phyloP scores from a whole-genome alignment of 352 stramenopile species.

The Globisporangium cystogenes region DNA sequence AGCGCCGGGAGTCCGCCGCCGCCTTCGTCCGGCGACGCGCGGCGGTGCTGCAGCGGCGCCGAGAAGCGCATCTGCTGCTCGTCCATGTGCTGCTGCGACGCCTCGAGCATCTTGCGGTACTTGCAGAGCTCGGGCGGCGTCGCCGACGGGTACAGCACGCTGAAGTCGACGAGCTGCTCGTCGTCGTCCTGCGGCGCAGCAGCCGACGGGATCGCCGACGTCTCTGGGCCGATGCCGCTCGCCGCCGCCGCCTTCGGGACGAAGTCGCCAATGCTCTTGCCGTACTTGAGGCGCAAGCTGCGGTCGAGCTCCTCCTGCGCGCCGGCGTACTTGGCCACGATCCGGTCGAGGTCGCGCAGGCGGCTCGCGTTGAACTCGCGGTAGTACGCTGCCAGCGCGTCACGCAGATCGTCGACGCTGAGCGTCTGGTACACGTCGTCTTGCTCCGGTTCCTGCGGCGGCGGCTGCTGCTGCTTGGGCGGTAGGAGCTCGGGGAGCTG shows the following conservation, averaged over 20 bases:
- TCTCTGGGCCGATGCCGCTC: conserved; percentile 1
- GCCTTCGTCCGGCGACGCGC: conserved; percentile 5
- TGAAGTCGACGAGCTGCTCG: conserved; percentile 56
- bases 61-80: conserved; percentile 80
- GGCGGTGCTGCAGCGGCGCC: conserved; percentile 68
- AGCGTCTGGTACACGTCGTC: conserved; percentile 15
- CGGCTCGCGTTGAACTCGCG: conserved; percentile 46
- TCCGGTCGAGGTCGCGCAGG: conserved; percentile 61
- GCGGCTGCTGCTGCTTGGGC: conserved; percentile 1
- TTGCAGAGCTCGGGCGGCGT: conserved; percentile 26
- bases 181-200: conserved; percentile 8
- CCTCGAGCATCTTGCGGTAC: conserved; percentile 76
- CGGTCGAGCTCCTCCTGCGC: conserved; percentile 58
- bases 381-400: conserved; percentile 52
- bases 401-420: conserved; percentile 26
- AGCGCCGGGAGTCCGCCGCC: conserved; percentile 41
- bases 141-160: conserved; percentile 58
- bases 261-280: conserved; percentile 47
- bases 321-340: conserved; percentile 61
- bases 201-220: neutral
- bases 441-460: conserved; percentile 14
- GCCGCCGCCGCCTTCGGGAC: conserved; percentile 1
- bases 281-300: conserved; percentile 67
- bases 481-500: conserved; percentile 9
- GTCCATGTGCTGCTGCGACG: conserved; percentile 73